Base-by-base conservation (phyloP, 2,329 filamentous ascomycete species). In the Cladosporium colombiae region DNA sequence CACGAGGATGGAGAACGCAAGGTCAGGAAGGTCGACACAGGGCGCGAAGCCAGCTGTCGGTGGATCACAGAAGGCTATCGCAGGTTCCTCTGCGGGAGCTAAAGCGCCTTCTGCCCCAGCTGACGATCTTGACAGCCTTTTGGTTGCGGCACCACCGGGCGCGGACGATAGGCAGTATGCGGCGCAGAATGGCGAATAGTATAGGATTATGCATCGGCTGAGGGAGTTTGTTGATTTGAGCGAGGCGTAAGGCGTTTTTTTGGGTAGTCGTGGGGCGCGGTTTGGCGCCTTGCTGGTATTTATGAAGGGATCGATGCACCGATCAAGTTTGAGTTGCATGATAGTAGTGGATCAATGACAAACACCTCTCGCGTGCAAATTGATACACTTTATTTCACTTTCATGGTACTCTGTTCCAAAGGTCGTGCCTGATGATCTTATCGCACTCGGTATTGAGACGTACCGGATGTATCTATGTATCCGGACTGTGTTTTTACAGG, bases 91-190 rank as follows among this genome's bases (percentile, higher is more conserved):
- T 33, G 31, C 60, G 5, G 25, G 11, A n/a, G 21, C 61, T 13
- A 23, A 35, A 5, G 82, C 77, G 73, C 79, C 79, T 66, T 77
- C 75, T 46, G 75, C 77, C 58, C 76, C 67, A 73, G 79, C 69
- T 70, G 77, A 77, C 55, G 81, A 82, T 27, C 73, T 82, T 11
- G 80, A 81, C 60, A 78, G 72, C 64, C 75, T 80, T 25, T 76
- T 79, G 40, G 84, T 94, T 56, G 91, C 91, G 31, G 86, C 92
- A 16, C 93, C 93, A 2, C 93, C 93, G 0, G 93, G 93, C 16
- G 84, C 86, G 14, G 88, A 86, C 10, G 90, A 95, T 68, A 86
- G 92, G 5, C 87, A 91, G 67, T 97, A 97, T 78, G 91, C 92
- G 61, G 96, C 92, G 80, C 80, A 97, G 76, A 85, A 90, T 58